phyloP scores from a whole-genome alignment of 768 basidiomycete genomes.

The Hebeloma cylindrosporum region DNA sequence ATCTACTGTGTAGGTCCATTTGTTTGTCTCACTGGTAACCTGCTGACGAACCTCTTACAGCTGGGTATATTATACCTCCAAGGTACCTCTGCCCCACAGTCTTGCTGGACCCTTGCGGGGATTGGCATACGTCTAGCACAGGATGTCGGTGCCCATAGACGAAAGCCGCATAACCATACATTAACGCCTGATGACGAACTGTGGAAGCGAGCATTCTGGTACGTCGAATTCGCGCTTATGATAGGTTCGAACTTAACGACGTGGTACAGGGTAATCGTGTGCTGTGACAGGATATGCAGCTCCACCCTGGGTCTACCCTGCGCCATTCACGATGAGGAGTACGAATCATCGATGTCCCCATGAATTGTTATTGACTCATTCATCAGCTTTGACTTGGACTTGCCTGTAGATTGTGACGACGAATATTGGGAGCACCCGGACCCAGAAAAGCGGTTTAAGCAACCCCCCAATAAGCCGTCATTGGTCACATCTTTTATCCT shows the following conservation, averaged over 20 bases:
- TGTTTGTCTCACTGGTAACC: conserved; percentile 19
- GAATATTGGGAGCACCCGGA: conserved; percentile 48
- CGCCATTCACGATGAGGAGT: conserved; percentile 73
- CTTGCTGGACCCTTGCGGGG: conserved; percentile 56
- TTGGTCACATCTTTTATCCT: conserved; percentile 51
- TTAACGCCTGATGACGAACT: conserved; percentile 52
- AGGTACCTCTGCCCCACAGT: conserved; percentile 49
- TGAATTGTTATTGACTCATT: conserved; percentile 1
- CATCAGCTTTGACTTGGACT: conserved; percentile 61
- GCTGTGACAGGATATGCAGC: conserved; percentile 35
- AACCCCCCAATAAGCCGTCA: conserved; percentile 62
- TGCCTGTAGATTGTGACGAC: conserved; percentile 59
- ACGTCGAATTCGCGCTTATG: conserved; percentile 1
- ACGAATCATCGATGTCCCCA: conserved; percentile 18
- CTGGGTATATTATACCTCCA: conserved; percentile 34
- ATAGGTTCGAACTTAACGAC: neutral
- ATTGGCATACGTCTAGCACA: conserved; percentile 60
- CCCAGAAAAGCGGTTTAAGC: conserved; percentile 51
- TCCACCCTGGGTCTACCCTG: conserved; percentile 63
- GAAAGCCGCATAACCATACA: conserved; percentile 33
- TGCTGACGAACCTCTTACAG: conserved; percentile 17
- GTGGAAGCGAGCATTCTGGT: conserved; percentile 63
- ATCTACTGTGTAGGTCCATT: conserved; percentile 50
- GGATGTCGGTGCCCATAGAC: conserved; percentile 64
- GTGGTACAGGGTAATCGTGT: conserved; percentile 30